These are phyloP conservation scores for Eimeria maxima DNA, from an alignment of 169 alveolate genomes.

Conservation along the genomic window DNA sequence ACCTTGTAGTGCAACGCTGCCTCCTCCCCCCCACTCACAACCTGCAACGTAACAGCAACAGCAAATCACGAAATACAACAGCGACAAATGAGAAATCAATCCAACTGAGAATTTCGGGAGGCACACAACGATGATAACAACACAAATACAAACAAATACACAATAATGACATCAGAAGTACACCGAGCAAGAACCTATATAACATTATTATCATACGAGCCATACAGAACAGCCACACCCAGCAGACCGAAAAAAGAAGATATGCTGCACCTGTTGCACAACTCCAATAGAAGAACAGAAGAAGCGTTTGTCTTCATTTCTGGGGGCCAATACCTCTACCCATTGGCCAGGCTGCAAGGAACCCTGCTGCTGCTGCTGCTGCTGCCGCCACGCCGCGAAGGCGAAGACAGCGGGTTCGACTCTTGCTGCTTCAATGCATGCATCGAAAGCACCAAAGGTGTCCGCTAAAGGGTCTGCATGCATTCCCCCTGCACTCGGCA, in stretches of 20 bases:
- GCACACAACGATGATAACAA: too few species aligned
- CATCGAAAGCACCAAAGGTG: conserved; percentile 35
- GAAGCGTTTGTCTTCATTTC: conserved; percentile 14
- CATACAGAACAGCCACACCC: neutral
- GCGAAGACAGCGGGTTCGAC: conserved; percentile 40
- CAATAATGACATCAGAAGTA: too few species aligned
- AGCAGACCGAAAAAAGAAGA: neutral
- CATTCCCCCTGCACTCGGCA: neutral
- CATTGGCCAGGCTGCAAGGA: conserved; percentile 4
- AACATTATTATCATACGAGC: neutral
- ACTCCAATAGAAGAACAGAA: conserved; percentile 5
- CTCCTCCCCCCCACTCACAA: neutral
- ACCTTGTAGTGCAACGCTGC: conserved; percentile 12
- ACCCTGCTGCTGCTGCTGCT: neutral
- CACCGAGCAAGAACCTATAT: too few species aligned
- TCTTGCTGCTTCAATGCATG: conserved; percentile 25
- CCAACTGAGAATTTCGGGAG: too few species aligned
- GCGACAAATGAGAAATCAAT: neutral
- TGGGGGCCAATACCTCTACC: neutral
- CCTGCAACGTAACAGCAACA: neutral
- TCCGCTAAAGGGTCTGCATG: neutral
- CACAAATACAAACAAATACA: too few species aligned
- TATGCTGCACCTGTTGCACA: conserved; percentile 5
- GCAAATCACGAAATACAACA: neutral
- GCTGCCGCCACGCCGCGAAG: conserved; percentile 28